Evolutionary conservation across 2,329 filamentous ascomycete species (phyloP).

Genomic region (Penicillium sp.): DNA sequence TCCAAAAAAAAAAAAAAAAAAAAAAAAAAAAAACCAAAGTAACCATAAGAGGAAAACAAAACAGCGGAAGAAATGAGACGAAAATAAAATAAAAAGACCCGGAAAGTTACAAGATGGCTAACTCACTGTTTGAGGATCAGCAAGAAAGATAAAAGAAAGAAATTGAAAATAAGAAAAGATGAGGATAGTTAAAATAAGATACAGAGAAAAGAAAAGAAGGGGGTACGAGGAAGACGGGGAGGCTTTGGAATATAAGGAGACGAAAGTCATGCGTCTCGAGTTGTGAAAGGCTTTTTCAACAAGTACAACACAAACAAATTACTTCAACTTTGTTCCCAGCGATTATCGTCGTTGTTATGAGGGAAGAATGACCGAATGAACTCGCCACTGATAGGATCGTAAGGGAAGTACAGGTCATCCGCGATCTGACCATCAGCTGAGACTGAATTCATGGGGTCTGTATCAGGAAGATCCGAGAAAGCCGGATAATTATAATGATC

Average conservation of each 20-base stretch:
- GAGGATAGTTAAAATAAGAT: background rate
- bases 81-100: background rate
- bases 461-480: constrained; percentile 6
- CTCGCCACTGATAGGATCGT: constrained; percentile 44
- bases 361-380: constrained; percentile 48
- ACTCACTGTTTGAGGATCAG: background rate
- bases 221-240: too few species aligned
- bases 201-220: background rate
- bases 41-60: background rate
- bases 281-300: background rate
- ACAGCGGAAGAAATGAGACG: background rate
- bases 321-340: constrained; percentile 27
- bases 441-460: constrained; percentile 16
- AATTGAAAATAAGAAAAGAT: background rate
- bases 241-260: background rate
- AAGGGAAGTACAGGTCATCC: constrained; percentile 41
- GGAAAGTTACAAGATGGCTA: too few species aligned
- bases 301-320: too few species aligned
- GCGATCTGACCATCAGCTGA: constrained; percentile 9
- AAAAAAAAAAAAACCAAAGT: background rate
- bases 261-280: background rate
- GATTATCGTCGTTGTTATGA: constrained; percentile 27
- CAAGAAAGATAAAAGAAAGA: background rate
- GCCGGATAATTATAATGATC: constrained; percentile 9
- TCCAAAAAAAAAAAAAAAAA: too few species aligned